A percentile compares a stretch with the other conserved stretches of the same genome.
Conservation (phyloP, 305 asterid genomes). For the Withania somnifera region DNA sequence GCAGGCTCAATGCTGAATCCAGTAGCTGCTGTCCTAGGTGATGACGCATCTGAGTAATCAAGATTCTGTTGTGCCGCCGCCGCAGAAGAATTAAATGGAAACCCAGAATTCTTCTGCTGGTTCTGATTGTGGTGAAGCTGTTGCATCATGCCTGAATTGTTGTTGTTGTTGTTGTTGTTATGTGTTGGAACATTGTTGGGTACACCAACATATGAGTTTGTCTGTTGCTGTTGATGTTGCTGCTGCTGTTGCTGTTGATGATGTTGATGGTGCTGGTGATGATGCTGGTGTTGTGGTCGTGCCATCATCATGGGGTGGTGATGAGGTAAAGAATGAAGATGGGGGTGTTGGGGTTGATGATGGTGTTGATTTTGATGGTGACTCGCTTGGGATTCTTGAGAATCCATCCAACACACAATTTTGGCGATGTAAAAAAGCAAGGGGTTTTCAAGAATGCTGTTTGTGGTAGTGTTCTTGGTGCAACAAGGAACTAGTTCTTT, state of each 20-base stretch:
- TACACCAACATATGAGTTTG: not conserved
- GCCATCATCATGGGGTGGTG: conserved; percentile 14
- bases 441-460: not conserved
- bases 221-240: conserved; percentile 5
- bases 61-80: not conserved
- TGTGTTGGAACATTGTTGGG: not conserved
- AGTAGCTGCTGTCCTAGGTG: conserved; percentile 18
- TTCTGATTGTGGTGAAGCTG: conserved; percentile 5
- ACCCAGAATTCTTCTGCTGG: conserved; percentile 31
- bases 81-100: conserved; percentile 29
- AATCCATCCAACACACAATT: too few species aligned
- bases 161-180: conserved; percentile 10
- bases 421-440: too few species aligned
- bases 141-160: conserved; percentile 19
- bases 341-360: conserved; percentile 25
- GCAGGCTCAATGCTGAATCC: conserved; percentile 44
- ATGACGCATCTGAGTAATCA: conserved; percentile 28
- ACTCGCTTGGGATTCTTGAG: conserved; percentile 42
- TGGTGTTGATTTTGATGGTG: conserved; percentile 27
- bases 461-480: not conserved
- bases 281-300: conserved; percentile 18
- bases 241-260: not conserved
- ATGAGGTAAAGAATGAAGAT: not conserved
- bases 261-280: not conserved
- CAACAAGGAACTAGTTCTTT: not conserved